Evolutionary conservation across 2,329 filamentous ascomycete species (phyloP).

Genomic region (Alternaria brassicicola): DNA sequence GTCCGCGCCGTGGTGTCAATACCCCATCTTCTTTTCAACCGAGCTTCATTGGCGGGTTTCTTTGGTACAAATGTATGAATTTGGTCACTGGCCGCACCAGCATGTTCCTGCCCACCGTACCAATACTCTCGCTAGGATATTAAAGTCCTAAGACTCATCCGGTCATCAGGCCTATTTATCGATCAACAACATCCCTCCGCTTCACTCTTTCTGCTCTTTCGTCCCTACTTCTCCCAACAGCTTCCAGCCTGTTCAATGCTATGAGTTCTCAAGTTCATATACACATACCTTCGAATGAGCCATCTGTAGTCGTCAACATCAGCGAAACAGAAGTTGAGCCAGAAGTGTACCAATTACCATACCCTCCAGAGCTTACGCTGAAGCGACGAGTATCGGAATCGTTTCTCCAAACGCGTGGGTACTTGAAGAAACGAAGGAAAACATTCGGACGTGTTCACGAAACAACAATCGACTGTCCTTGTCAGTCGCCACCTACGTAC

Average conservation of each 20-base stretch:
- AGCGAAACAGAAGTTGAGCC: not conserved
- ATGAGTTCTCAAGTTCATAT: conserved; percentile 1
- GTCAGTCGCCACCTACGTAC: not conserved
- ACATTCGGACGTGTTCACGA: not conserved
- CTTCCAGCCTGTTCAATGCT: not conserved
- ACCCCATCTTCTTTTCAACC: not conserved
- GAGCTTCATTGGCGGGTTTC: not conserved
- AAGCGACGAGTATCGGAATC: conserved; percentile 6
- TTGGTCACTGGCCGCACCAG: not conserved
- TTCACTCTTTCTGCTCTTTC: not conserved
- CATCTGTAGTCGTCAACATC: not conserved
- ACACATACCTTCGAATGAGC: not conserved
- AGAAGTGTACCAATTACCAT: not conserved
- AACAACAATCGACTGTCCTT: not conserved
- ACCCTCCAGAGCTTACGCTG: not conserved
- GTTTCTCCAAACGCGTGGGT: conserved; percentile 1
- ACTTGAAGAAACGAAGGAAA: conserved; percentile 4
- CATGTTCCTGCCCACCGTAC: not conserved
- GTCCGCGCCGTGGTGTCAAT: not conserved
- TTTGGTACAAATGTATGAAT: not conserved
- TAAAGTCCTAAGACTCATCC: not conserved
- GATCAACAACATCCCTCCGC: not conserved
- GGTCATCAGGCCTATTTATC: not conserved
- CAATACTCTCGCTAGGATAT: not conserved
- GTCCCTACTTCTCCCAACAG: not conserved